These are phyloP conservation scores for Pythium rishiriense DNA, from an alignment of 352 stramenopile species.

Conservation along the genomic window DNA sequence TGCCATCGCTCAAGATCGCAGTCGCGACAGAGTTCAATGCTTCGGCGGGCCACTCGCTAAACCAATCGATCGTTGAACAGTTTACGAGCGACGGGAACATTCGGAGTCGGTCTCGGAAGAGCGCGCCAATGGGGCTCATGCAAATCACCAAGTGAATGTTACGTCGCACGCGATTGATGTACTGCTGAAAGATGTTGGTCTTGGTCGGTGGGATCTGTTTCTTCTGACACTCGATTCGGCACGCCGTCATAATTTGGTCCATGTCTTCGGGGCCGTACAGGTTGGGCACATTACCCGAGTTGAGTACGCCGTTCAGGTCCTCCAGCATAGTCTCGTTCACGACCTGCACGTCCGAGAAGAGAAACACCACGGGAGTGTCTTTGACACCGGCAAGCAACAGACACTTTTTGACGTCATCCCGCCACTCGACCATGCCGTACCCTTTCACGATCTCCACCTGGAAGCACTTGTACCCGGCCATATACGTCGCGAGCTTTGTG, in stretches of 20 bases:
- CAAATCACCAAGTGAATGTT: conserved; percentile 93
- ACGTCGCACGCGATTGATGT: conserved; percentile 88
- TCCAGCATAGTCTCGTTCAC: conserved; percentile 96
- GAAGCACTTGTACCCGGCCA: conserved; percentile 92
- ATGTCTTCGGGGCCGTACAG: conserved; percentile 92
- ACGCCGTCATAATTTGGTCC: conserved; percentile 90
- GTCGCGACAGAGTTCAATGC: conserved; percentile 83
- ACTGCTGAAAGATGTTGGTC: conserved; percentile 95
- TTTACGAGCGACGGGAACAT: conserved; percentile 91
- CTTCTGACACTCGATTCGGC: conserved; percentile 91
- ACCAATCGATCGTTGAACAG: conserved; percentile 89
- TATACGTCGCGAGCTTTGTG: conserved; percentile 92
- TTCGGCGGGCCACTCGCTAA: conserved; percentile 86
- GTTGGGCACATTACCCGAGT: conserved; percentile 94
- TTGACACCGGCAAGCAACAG: conserved; percentile 90
- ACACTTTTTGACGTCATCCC: conserved; percentile 92
- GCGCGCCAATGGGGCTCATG: conserved; percentile 79
- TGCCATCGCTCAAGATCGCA: conserved; percentile 82
- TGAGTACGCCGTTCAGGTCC: conserved; percentile 95
- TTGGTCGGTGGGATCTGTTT: conserved; percentile 91
- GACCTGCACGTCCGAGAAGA: conserved; percentile 95
- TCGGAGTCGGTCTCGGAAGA: conserved; percentile 79
- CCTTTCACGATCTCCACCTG: conserved; percentile 96
- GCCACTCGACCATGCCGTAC: conserved; percentile 92
- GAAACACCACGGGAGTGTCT: conserved; percentile 90